These are phyloP conservation scores for Tritrichomonas musculus DNA, from an alignment of 208 protist genomes.

Conservation along the genomic window DNA sequence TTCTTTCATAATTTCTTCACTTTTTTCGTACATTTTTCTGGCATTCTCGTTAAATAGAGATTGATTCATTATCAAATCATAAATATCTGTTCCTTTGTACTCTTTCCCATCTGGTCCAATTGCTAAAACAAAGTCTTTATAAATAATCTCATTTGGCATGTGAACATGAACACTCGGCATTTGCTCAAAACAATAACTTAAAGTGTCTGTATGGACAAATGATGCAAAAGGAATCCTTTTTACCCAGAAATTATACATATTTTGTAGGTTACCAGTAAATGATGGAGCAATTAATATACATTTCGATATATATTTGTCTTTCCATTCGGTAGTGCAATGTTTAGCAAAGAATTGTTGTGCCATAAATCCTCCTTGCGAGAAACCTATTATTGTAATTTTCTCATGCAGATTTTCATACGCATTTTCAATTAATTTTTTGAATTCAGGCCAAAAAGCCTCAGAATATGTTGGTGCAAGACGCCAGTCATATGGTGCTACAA, in stretches of 20 bases:
- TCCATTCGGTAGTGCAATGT: neutral
- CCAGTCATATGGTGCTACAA: too few species aligned
- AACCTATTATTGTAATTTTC: neutral
- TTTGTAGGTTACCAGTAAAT: neutral
- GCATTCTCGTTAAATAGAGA: neutral
- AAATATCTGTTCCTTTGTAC: neutral
- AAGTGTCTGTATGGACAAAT: neutral
- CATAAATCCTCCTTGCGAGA: neutral
- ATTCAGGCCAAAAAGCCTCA: neutral
- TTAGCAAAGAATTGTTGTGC: neutral
- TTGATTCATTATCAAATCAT: neutral
- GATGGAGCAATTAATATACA: neutral
- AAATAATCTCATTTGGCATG: neutral
- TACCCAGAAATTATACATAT: neutral
- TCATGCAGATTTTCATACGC: neutral
- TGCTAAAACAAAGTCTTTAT: neutral
- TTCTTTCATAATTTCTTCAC: neutral
- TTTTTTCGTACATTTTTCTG: neutral
- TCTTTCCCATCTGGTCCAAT: neutral
- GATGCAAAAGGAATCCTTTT: neutral
- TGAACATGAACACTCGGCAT: neutral
- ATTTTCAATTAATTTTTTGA: neutral
- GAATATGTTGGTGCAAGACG: neutral
- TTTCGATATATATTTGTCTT: neutral
- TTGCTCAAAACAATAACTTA: neutral